Evolutionary conservation across 306 rosid species (phyloP).

Genomic region (Abrus pulchellus): DNA sequence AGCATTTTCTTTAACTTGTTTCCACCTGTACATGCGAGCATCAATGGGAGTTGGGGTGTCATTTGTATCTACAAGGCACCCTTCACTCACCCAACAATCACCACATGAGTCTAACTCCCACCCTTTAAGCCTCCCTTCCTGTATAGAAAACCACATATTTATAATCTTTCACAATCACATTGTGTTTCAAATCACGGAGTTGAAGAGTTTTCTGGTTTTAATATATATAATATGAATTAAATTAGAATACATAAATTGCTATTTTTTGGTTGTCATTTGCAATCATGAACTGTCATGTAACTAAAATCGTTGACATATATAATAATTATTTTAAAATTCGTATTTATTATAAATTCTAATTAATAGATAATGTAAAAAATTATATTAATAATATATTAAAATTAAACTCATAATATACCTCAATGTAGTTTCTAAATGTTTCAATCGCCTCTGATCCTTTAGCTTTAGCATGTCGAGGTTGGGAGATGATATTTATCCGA

Average conservation of each 20-base stretch:
- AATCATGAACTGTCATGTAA: too few species aligned
- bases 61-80: conserved; percentile 78
- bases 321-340: too few species aligned
- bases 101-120: conserved; percentile 94
- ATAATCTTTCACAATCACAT: neutral
- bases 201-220: neutral
- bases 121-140: conserved; percentile 85
- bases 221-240: too few species aligned
- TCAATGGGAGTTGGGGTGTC: conserved; percentile 76
- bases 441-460: conserved; percentile 73
- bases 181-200: conserved; percentile 6
- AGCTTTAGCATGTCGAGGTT: conserved; percentile 76
- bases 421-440: conserved; percentile 67
- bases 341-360: too few species aligned
- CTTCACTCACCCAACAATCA: conserved; percentile 97
- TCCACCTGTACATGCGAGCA: conserved; percentile 93
- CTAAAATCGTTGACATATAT: too few species aligned
- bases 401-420: conserved; percentile 55
- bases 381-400: too few species aligned
- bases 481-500: conserved; percentile 75
- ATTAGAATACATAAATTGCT: too few species aligned
- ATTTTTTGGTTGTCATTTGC: too few species aligned
- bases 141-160: neutral
- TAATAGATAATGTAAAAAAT: too few species aligned
- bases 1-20: neutral